Evolutionary conservation across 2,329 filamentous ascomycete species (phyloP), one percentile per base, ranked within the genome.

Genomic region (Blumeria hordei): DNA sequence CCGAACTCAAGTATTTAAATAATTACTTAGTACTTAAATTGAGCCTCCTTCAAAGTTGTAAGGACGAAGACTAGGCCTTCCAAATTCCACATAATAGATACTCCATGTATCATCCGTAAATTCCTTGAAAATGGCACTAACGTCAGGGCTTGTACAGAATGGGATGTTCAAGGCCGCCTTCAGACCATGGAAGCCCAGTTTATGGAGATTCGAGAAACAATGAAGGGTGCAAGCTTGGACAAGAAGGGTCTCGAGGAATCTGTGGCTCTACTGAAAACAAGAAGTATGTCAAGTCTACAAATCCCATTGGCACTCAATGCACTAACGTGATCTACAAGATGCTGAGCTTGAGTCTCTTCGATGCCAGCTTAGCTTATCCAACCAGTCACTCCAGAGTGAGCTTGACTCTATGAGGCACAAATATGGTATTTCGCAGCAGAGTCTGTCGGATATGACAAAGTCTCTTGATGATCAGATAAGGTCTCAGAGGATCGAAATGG

Each of bases 101-200:
- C 72, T 86, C 88, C 80, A n/a, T n/a, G n/a, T 82, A 85, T 74
- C 69, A 76, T 60, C 74, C 71, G 62, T 68, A 66, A 36, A 28
- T 28, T 28, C 2, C 4, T 28, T 28, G 21, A 28, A 28, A 28
- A 28, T 28, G 4, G 21, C 4, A 28, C 21, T 28, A 28, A 28
- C 21, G 4, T 28, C 21, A 28, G 21, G 21, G 21, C 4, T 28
- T 77, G 72, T 68, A 59, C 75, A 85, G 83, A 76, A 63, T 90
- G 83, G 75, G 87, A 95, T 66, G 79, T 88, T 60, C 81, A 88
- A 62, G 77, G 77, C 58, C 79, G 82, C 59, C 75, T 95, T 60
- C 80, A 81, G 59, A 76, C 80, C 57, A 81, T 95, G 69, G 85
- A 94, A 62, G 72, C 73, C 16, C 74, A 90, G 62, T 87, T 87